Evolutionary conservation across 225 moss, liverwort and hornwort species (phyloP), one percentile per base, ranked within the genome.

Genomic region (Pseudisothecium myosuroides): DNA sequence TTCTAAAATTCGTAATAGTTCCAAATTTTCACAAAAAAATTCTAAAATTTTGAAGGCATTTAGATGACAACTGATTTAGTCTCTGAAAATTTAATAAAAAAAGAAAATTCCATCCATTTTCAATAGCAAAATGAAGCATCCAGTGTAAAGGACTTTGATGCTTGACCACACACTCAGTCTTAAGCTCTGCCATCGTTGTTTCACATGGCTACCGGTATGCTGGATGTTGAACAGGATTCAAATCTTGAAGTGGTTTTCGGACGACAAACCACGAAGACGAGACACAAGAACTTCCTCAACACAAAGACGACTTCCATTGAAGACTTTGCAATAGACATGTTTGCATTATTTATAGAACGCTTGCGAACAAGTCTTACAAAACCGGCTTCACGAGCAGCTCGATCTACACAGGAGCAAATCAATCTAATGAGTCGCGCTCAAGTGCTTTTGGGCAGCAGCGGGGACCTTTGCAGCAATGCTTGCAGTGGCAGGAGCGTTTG

Each of bases 1-100:
- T 74, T 47, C 45, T 11, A 29, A 31, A 47, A 6, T 17, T 27
- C 2, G 6, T 17, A 6, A 16, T 2, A 17, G 17, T 17, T 73
- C 17, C 17, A 47, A 73, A 11, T 11, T 45, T 47, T 29, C 12
- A 7, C 10, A 10, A 6, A 73, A 17, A 17, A 2, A 9, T 73
- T 73, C 4, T 28, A 0, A 47, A 47, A 29, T 2, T 11, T 18
- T 10, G 1, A 43, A 3, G 4, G 1, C 2, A 0, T 43, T 2
- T 2, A 45, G 6, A 45, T 0, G 3, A 72, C 29, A 47, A 29
- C 6, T 17, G 0, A 47, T 0, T 29, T 18, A 11, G 17, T 31
- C 7, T 47, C 17, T 74, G 7, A 3, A 6, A 47, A 74, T 27
- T 17, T 26, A 41, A 14, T 14, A 22, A n/a, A 5, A 3, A 16